These are phyloP conservation scores for Syncephalis plumigaleata DNA, from an alignment of 371 early-diverging fungal species.

Conservation along the genomic window DNA sequence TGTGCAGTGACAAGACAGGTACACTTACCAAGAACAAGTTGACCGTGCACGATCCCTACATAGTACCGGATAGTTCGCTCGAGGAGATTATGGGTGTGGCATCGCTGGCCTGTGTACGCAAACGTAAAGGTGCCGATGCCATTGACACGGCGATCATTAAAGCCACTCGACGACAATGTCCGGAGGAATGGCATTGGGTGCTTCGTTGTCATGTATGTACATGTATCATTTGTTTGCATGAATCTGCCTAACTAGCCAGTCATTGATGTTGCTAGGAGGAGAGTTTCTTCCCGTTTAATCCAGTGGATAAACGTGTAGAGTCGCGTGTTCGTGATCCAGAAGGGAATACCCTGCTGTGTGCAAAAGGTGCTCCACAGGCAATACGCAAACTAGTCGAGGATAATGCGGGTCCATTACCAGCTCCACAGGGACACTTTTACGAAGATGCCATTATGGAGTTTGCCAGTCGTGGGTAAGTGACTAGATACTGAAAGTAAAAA, in stretches of 20 bases:
- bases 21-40: slow-evolving; percentile 86
- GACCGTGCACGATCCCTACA: slow-evolving; percentile 64
- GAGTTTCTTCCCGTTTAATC: slow-evolving; percentile 66
- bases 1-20: slow-evolving; percentile 95
- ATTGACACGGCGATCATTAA: slow-evolving; percentile 54
- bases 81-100: slow-evolving; percentile 38
- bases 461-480: slow-evolving; percentile 67
- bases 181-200: slow-evolving; percentile 58
- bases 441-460: slow-evolving; percentile 38
- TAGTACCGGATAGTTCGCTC: slow-evolving; percentile 35
- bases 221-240: slow-evolving; percentile 29
- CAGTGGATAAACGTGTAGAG: slow-evolving; percentile 64
- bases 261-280: no score
- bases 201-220: slow-evolving; percentile 45
- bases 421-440: slow-evolving; percentile 42
- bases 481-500: no score
- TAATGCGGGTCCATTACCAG: not conserved
- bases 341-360: slow-evolving; percentile 54
- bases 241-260: slow-evolving; percentile 16
- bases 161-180: slow-evolving; percentile 31
- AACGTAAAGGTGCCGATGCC: slow-evolving; percentile 52
- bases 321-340: slow-evolving; percentile 50
- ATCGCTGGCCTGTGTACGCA: slow-evolving; percentile 35
- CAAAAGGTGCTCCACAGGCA: slow-evolving; percentile 83
- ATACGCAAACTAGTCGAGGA: slow-evolving; percentile 64